phyloP scores from a whole-genome alignment of 1,284 basidiomycete genomes.

The Cutaneotrichosporon sp. region DNA sequence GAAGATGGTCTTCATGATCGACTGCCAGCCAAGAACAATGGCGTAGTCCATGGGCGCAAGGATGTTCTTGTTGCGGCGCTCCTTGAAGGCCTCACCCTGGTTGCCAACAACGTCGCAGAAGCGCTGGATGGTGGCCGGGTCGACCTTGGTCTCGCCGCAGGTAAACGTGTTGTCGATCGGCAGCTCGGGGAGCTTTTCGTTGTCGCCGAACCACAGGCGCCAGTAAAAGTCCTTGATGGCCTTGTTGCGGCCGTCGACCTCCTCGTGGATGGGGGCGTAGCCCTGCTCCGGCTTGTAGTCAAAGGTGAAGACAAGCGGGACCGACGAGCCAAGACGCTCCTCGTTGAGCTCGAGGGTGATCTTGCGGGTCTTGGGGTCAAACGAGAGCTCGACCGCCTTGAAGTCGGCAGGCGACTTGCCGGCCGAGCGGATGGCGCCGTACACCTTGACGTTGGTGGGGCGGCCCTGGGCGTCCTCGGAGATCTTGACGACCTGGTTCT shows the following conservation, averaged over 20 bases:
- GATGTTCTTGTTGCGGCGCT: conserved; percentile 60
- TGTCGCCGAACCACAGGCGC: conserved; percentile 90
- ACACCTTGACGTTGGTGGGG: conserved; percentile 56
- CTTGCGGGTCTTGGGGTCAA: conserved; percentile 51
- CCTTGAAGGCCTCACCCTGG: conserved; percentile 82
- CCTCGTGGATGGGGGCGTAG: conserved; percentile 89
- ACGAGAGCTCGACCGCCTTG: conserved; percentile 76
- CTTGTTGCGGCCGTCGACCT: conserved; percentile 74
- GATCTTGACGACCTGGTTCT: conserved; percentile 69
- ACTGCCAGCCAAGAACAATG: conserved; percentile 96
- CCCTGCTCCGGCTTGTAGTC: conserved; percentile 82
- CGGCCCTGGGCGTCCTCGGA: conserved; percentile 48
- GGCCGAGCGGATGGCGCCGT: conserved; percentile 73
- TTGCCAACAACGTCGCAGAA: conserved; percentile 95
- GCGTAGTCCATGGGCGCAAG: conserved; percentile 97
- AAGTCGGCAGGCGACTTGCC: conserved; percentile 65
- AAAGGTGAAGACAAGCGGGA: conserved; percentile 80
- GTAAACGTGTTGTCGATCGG: conserved; percentile 69
- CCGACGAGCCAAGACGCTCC: conserved; percentile 67
- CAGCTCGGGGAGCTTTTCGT: conserved; percentile 67
- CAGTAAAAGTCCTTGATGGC: conserved; percentile 97
- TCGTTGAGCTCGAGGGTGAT: conserved; percentile 80
- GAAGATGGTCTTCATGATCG: conserved; percentile 96
- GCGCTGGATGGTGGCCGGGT: conserved; percentile 67
- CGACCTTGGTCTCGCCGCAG: conserved; percentile 75